These are phyloP conservation scores for Saturnispora serradocipensis DNA, from an alignment of 805 yeast species.

Conservation along the genomic window DNA sequence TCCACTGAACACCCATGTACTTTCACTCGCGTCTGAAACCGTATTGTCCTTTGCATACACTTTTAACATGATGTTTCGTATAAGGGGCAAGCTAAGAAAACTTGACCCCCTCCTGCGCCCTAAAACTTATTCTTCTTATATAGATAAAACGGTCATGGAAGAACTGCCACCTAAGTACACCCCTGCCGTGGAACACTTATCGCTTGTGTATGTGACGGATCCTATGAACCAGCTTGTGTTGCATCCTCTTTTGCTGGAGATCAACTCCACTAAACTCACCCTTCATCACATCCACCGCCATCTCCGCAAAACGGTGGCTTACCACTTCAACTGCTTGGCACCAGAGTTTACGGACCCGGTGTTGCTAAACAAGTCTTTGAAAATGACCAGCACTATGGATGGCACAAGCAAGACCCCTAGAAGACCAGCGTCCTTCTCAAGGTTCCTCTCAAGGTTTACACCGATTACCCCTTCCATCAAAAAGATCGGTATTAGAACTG, in stretches of 20 bases:
- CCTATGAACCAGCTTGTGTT: not conserved
- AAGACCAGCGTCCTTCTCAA: conserved; percentile 4
- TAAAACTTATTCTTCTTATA: not conserved
- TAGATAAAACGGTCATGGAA: not conserved
- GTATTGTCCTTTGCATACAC: not conserved
- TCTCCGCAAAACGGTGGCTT: conserved; percentile 13
- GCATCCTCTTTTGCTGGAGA: conserved; percentile 22
- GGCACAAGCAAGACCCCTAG: not conserved
- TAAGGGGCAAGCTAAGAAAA: not conserved
- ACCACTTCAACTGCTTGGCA: conserved; percentile 17
- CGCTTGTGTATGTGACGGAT: conserved; percentile 15
- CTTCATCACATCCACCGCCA: conserved; percentile 16
- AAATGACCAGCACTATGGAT: not conserved
- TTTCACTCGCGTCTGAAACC: not conserved
- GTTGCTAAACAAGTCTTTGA: conserved; percentile 19
- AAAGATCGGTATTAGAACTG: not conserved
- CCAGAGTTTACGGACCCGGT: conserved; percentile 22
- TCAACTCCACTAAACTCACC: conserved; percentile 27
- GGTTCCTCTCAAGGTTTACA: conserved; percentile 3
- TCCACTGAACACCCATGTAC: not conserved
- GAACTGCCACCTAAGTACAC: conserved; percentile 18
- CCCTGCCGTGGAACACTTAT: conserved; percentile 21
- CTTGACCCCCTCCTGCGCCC: not conserved
- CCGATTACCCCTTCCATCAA: not conserved
- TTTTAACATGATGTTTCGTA: not conserved